A percentile compares a stretch with the other conserved stretches of the same genome.
These are phyloP conservation scores for Fusarium sp. DNA, from an alignment of 2,329 filamentous ascomycete species.

Conservation along the genomic window DNA sequence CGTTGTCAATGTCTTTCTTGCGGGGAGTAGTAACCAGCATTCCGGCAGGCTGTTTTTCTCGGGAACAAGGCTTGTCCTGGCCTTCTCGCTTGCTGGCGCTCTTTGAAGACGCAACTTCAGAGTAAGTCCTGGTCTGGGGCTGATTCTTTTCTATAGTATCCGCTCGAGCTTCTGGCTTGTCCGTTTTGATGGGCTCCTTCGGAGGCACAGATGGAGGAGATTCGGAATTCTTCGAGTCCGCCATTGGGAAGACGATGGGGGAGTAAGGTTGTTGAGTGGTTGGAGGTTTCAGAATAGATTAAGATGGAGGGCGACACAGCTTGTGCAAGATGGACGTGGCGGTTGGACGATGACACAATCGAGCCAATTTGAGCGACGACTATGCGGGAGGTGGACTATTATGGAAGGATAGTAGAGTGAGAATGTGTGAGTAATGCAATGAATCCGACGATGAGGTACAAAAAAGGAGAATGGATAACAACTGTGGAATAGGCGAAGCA, in stretches of 20 bases:
- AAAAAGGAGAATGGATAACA: not conserved
- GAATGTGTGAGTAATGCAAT: not conserved
- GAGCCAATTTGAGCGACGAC: not conserved
- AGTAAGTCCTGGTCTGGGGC: not conserved
- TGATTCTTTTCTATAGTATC: conserved; percentile 4
- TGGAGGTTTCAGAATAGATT: not conserved
- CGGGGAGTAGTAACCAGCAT: conserved; percentile 26
- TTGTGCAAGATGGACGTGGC: not conserved
- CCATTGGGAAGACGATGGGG: conserved; percentile 18
- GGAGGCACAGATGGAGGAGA: conserved; percentile 33
- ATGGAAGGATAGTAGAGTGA: not conserved
- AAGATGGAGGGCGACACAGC: not conserved
- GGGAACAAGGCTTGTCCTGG: conserved; percentile 27
- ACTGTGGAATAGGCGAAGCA: conserved; percentile 9
- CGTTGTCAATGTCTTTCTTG: conserved; percentile 18
- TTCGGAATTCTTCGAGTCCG: conserved; percentile 18
- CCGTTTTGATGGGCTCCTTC: conserved; percentile 31
- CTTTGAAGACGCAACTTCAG: not conserved
- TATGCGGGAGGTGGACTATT: not conserved
- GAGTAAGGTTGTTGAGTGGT: not conserved
- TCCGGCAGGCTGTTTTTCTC: conserved; percentile 36
- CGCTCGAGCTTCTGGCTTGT: not conserved
- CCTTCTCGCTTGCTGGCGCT: conserved; percentile 21
- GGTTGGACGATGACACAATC: conserved; percentile 7
- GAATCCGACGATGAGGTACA: conserved; percentile 1